Base-by-base conservation (phyloP, 139 green algal genomes). In the Picochlorum costavermella region DNA sequence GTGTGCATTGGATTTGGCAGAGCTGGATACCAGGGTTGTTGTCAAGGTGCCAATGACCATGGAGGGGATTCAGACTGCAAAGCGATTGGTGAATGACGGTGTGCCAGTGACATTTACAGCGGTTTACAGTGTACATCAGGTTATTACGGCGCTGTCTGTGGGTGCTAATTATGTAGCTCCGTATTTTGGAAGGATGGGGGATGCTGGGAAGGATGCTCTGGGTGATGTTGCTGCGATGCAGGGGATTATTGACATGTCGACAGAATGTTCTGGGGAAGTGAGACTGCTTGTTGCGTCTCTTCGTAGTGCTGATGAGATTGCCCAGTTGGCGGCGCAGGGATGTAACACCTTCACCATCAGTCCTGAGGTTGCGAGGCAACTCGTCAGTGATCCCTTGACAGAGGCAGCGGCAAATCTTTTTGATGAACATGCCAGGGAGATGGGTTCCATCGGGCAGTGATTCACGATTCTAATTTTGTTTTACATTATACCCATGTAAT, bases 331-430 rank as follows among this genome's bases (percentile, higher is more conserved):
- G 3, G 77, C 77, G 4, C 56, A 79, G 68, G 82, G 82, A 33
- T 88, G 80, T 61, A 77, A 92, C 70, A 95, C 87, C 6, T 95
- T 95, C 69, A 92, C 87, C 20, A 79, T 94, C 60, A 77, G 70
- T 8, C 85, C 87, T 4, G 61, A 71, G 0, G 71, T 94, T 5
- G 76, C 72, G 5, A 50, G 72, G 37, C 40, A 74, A 28, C 70
- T 90, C 66, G 69, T 81, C 12, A 45, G 48, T 20, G 78, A 76
- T 64, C 45, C 43, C 9, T 75, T 79, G 13, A 84, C 69, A 64
- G 80, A 81, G 60, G 44, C 59, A 16, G 73, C 67, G 13, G 55
- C 67, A 10, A 37, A 29, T 28, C 14, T 69, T 40, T 78, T 81
- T 55, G 55, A 81, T 29, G 44, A 71, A 60, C 57, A 77, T 46